These are phyloP conservation scores for Tulasnella sp. DNA, from an alignment of 768 basidiomycete species.

Conservation along the genomic window DNA sequence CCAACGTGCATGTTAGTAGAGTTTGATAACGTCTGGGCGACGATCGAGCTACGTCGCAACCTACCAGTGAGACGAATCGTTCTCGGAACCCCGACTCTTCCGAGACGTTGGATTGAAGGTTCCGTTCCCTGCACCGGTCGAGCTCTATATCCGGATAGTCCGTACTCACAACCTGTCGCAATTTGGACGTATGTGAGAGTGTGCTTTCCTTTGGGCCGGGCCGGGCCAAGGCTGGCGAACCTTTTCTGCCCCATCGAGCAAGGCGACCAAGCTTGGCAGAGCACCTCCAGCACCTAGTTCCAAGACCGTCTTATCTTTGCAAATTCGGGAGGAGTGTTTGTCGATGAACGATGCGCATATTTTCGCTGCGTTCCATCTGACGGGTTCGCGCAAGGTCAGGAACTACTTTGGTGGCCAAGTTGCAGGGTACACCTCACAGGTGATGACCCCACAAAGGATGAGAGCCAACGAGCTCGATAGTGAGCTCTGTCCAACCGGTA, in stretches of 20 bases:
- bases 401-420: not conserved
- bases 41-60: not conserved
- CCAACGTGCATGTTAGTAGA: not conserved
- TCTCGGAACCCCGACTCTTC: conserved; percentile 7
- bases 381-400: not conserved
- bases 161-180: conserved; percentile 67
- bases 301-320: conserved; percentile 52
- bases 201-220: not conserved
- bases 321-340: conserved; percentile 45
- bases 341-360: conserved; percentile 70
- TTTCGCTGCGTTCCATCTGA: conserved; percentile 73
- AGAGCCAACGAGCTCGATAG: conserved; percentile 67
- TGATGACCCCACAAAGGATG: conserved; percentile 83
- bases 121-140: conserved; percentile 68
- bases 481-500: conserved; percentile 43
- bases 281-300: conserved; percentile 95
- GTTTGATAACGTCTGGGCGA: not conserved
- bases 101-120: conserved; percentile 58
- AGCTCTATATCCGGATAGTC: conserved; percentile 85
- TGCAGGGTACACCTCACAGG: conserved; percentile 48
- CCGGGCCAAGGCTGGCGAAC: conserved; percentile 42
- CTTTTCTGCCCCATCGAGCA: conserved; percentile 63
- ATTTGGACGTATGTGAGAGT: not conserved
- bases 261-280: conserved; percentile 74
- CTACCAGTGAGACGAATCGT: conserved; percentile 3